Evolutionary conservation across 2,329 filamentous ascomycete species (phyloP).

Genomic region (Colletotrichum australisinense): DNA sequence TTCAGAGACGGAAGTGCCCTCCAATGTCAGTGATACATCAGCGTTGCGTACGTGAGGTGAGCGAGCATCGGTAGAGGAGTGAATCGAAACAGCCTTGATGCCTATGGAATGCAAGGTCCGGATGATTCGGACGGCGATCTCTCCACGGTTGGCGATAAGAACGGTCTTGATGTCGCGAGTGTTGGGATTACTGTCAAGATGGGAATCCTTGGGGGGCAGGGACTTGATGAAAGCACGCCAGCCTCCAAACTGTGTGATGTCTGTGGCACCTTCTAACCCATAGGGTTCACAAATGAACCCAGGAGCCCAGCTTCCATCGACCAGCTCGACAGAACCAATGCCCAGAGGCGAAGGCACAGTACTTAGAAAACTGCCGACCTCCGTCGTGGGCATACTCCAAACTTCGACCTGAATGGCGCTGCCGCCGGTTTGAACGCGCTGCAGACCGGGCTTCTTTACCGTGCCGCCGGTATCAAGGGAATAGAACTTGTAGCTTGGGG

Average conservation of each 20-base stretch:
- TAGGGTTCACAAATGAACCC: constrained; percentile 52
- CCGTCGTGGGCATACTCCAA: constrained; percentile 45
- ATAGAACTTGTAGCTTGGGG: constrained; percentile 44
- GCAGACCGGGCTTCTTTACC: constrained; percentile 46
- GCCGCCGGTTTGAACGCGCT: constrained; percentile 41
- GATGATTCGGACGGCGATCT: constrained; percentile 79
- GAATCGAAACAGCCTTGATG: constrained; percentile 76
- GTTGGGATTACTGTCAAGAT: neutral
- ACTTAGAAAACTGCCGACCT: constrained; percentile 45
- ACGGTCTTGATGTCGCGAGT: constrained; percentile 40
- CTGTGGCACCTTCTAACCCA: constrained; percentile 43
- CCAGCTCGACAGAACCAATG: constrained; percentile 49
- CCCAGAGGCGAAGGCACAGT: constrained; percentile 48
- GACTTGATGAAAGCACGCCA: constrained; percentile 44
- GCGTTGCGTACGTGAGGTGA: constrained; percentile 78
- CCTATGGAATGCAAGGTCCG: constrained; percentile 74
- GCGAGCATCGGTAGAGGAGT: constrained; percentile 70
- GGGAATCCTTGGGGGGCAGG: neutral
- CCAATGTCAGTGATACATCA: constrained; percentile 73
- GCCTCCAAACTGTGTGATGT: constrained; percentile 46
- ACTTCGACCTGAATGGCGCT: constrained; percentile 47
- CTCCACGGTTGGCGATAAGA: constrained; percentile 81
- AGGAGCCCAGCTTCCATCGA: constrained; percentile 46
- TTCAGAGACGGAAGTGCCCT: constrained; percentile 53
- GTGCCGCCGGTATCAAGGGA: constrained; percentile 38